A percentile compares a stretch with the other conserved stretches of the same genome.
phyloP scores from a whole-genome alignment of 1,139 yeast genomes.

The Saccharomyces hybrid region DNA sequence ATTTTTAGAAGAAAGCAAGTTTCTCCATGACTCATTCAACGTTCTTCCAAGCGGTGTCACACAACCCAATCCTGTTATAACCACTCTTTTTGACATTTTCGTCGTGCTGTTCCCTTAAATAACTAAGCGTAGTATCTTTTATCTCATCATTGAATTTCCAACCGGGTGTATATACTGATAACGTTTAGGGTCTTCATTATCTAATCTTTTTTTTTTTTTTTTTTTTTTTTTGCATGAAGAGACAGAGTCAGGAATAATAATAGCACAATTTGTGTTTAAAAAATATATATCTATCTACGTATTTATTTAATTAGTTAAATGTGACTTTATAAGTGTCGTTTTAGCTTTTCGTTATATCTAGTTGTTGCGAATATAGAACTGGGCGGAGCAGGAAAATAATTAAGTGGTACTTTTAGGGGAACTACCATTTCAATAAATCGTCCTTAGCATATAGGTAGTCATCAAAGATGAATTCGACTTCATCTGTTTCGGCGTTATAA shows the following conservation, averaged over 20 bases:
- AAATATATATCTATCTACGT: background rate
- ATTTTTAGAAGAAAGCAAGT: slow-evolving; percentile 40
- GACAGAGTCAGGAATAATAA: background rate
- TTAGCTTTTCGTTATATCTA: background rate
- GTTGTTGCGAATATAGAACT: background rate
- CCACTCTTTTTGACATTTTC: slow-evolving; percentile 48
- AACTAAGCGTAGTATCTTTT: too few relatives aligned
- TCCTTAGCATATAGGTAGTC: slow-evolving; percentile 34
- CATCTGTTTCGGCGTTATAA: slow-evolving; percentile 32
- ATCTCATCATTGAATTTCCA: background rate
- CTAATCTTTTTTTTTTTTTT: background rate
- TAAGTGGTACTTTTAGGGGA: background rate
- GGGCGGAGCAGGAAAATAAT: background rate
- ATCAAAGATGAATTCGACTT: slow-evolving; percentile 31
- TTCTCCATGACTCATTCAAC: slow-evolving; percentile 44
- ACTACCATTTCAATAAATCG: slow-evolving; percentile 30
- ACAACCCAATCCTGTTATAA: slow-evolving; percentile 84
- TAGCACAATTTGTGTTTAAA: background rate
- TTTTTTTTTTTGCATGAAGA: background rate
- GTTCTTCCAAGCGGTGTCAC: slow-evolving; percentile 84
- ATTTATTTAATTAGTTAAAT: background rate
- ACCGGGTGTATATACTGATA: background rate
- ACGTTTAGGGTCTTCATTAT: background rate
- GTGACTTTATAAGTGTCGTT: background rate
- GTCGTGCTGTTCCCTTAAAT: too few relatives aligned